A percentile compares a stretch with the other conserved stretches of the same genome.
Conservation (phyloP, 306 rosid genomes). For the Vigna nakashimae region DNA sequence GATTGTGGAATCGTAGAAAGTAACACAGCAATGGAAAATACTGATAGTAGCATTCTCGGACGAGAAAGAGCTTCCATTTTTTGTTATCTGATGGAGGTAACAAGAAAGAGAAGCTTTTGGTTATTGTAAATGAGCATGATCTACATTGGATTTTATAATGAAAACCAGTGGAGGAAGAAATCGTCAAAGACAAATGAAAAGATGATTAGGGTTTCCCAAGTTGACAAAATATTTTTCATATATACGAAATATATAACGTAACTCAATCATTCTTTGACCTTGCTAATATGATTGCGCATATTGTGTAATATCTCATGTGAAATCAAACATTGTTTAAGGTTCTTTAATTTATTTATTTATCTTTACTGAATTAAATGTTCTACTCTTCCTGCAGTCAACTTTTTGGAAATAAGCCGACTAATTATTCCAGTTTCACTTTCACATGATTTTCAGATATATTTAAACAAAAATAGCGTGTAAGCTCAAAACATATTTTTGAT, state of each 20-base stretch:
- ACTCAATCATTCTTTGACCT: conserved; percentile 38
- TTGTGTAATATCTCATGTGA: not conserved
- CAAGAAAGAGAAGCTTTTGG: not conserved
- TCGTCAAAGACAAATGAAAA: conserved; percentile 21
- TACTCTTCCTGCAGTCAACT: not conserved
- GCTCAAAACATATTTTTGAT: too few relatives aligned
- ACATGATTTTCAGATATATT: too few relatives aligned
- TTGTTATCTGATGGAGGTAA: not conserved
- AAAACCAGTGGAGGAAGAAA: not conserved
- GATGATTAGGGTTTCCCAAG: conserved; percentile 11
- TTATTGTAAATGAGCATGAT: conserved; percentile 11
- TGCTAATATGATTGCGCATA: not conserved
- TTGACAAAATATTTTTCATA: conserved; percentile 28
- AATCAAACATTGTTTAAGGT: not conserved
- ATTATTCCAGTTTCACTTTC: too few relatives aligned
- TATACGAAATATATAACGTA: conserved; percentile 17
- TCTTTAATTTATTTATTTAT: too few relatives aligned
- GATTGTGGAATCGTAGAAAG: not conserved
- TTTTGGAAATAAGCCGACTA: not conserved
- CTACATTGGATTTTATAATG: not conserved
- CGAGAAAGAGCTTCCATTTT: conserved; percentile 38
- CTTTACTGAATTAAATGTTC: too few relatives aligned
- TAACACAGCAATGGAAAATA: conserved; percentile 28
- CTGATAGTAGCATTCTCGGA: not conserved
- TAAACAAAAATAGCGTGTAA: too few relatives aligned